phyloP scores from a whole-genome alignment of 495 filamentous ascomycete species.

The Cairneyella variabilis region DNA sequence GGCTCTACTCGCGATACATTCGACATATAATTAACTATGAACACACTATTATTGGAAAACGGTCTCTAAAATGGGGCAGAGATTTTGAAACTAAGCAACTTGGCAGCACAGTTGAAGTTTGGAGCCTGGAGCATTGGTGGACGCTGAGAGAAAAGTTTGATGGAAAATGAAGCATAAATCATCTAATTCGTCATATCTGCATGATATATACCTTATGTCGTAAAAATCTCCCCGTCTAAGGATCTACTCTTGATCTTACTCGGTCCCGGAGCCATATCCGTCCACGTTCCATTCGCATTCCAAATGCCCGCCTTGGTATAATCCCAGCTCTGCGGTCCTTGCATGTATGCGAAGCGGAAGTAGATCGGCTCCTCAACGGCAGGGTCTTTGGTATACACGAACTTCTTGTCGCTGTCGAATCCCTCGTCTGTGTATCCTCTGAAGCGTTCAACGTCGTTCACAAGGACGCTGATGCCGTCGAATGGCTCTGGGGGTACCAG shows the following conservation, averaged over 20 bases:
- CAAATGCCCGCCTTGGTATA: conserved; percentile 83
- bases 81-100: too few species aligned
- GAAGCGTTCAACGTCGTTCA: conserved; percentile 93
- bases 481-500: conserved; percentile 55
- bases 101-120: too few species aligned
- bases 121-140: too few species aligned
- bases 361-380: conserved; percentile 55
- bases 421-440: conserved; percentile 54
- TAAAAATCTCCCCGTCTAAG: conserved; percentile 9
- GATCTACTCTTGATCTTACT: conserved; percentile 21
- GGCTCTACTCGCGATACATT: too few species aligned
- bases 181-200: too few species aligned
- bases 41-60: too few species aligned
- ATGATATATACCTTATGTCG: too few species aligned
- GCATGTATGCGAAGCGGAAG: conserved; percentile 81
- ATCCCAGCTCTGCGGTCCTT: conserved; percentile 61
- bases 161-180: too few species aligned
- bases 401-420: conserved; percentile 35
- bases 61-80: too few species aligned
- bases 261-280: conserved; percentile 38
- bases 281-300: conserved; percentile 67
- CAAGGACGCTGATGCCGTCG: conserved; percentile 80
- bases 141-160: too few species aligned
- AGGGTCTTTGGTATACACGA: conserved; percentile 43
- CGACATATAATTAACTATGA: too few species aligned